Percentiles rank a stretch among this genome's conserved stretches.
Evolutionary conservation across 2,329 filamentous ascomycete species (phyloP).

Genomic region (Trichoderma oligosporum): DNA sequence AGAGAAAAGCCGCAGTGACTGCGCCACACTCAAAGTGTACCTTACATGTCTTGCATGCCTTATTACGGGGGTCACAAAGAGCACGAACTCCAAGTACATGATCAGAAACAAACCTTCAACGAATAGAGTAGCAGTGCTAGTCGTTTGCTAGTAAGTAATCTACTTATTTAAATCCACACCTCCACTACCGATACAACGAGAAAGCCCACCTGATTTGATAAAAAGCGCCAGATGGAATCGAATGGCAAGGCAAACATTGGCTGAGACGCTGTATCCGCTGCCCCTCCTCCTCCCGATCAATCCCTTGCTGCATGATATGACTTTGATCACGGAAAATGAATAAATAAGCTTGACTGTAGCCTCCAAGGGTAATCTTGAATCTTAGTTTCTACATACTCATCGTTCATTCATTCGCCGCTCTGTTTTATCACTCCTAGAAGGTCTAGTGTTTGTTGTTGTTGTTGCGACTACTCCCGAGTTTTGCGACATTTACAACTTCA

Average conservation of each 20-base stretch:
- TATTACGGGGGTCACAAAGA: neutral
- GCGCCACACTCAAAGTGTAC: slow-evolving; percentile 15
- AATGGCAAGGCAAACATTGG: no score
- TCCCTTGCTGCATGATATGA: neutral
- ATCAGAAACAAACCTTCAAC: no score
- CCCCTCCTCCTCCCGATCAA: neutral
- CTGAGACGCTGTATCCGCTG: no score
- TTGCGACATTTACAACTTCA: neutral
- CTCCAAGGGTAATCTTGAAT: neutral
- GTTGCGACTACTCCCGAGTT: no score
- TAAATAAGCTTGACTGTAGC: slow-evolving; percentile 12
- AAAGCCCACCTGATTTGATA: no score
- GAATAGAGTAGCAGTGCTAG: no score
- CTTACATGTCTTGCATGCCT: no score
- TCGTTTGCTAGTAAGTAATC: no score
- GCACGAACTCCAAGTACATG: neutral
- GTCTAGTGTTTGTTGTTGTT: no score
- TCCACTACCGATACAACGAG: no score
- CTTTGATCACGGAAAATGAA: neutral
- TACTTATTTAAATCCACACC: no score
- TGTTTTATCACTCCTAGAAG: neutral
- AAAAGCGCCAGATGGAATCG: no score
- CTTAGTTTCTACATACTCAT: neutral
- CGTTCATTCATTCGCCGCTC: neutral
- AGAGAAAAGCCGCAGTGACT: slow-evolving; percentile 19